Conservation (phyloP, 768 basidiomycete species). For the Lactarius sanguifluus region DNA sequence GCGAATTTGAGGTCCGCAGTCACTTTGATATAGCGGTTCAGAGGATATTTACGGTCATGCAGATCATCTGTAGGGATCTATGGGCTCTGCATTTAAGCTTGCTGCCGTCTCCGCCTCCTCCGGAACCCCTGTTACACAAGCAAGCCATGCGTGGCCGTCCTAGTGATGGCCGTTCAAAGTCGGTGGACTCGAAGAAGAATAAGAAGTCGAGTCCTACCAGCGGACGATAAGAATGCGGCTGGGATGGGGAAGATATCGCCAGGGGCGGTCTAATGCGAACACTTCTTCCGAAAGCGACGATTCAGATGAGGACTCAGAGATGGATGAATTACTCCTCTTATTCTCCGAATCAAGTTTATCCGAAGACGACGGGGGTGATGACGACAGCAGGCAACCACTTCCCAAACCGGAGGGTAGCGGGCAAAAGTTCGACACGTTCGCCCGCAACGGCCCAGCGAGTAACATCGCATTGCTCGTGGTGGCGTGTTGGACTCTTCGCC, state of each 20-base stretch:
- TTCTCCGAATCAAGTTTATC: conserved; percentile 39
- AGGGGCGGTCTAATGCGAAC: not conserved
- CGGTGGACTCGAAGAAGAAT: conserved; percentile 30
- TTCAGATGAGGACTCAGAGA: conserved; percentile 39
- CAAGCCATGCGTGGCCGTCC: conserved; percentile 36
- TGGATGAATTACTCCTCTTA: conserved; percentile 42
- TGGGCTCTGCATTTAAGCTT: conserved; percentile 75
- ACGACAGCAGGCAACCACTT: conserved; percentile 15
- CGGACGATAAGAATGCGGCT: conserved; percentile 24
- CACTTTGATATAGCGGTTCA: not conserved
- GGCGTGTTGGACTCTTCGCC: conserved; percentile 75
- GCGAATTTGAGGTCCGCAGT: conserved; percentile 72
- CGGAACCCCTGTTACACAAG: conserved; percentile 57
- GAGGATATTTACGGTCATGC: conserved; percentile 10
- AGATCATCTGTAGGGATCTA: conserved; percentile 77
- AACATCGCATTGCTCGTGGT: conserved; percentile 70
- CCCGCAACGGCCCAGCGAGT: conserved; percentile 44
- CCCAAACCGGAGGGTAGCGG: conserved; percentile 17
- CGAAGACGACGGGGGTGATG: conserved; percentile 34
- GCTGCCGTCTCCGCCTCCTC: conserved; percentile 55
- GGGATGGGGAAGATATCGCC: conserved; percentile 5
- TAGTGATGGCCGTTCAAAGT: conserved; percentile 13
- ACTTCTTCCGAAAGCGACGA: conserved; percentile 37
- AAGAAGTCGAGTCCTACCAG: conserved; percentile 14
- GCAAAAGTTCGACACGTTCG: conserved; percentile 26